These are phyloP conservation scores for Magnolia kwangsiensis DNA, from an alignment of 164 flowering plant species.

Conservation along the genomic window DNA sequence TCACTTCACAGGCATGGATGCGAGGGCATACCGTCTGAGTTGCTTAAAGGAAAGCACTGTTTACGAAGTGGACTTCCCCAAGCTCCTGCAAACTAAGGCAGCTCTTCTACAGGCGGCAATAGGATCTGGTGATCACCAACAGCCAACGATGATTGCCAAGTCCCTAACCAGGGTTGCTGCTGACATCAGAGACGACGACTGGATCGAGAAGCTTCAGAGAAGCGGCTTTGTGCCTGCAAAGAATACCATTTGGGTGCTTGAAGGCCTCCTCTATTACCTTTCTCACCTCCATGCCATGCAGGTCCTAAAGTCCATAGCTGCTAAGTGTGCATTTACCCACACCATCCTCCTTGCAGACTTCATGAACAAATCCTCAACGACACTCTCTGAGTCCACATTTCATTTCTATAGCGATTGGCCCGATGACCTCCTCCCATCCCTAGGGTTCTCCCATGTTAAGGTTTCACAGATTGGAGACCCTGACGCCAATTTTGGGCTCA, in stretches of 20 bases:
- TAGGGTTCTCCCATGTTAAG: conserved; percentile 71
- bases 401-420: conserved; percentile 94
- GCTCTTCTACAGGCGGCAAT: conserved; percentile 59
- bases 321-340: conserved; percentile 42
- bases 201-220: conserved; percentile 71
- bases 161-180: conserved; percentile 73
- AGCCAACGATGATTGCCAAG: conserved; percentile 54
- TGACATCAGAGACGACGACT: conserved; percentile 59
- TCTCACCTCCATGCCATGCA: conserved; percentile 60
- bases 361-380: conserved; percentile 79
- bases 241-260: conserved; percentile 83
- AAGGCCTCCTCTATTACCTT: conserved; percentile 80
- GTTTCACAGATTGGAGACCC: conserved; percentile 92
- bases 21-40: conserved; percentile 72
- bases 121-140: conserved; percentile 32
- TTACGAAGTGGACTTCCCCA: conserved; percentile 75
- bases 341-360: conserved; percentile 86
- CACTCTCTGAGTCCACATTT: conserved; percentile 48
- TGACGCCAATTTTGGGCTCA: conserved; percentile 81
- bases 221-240: conserved; percentile 65
- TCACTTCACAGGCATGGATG: conserved; percentile 69
- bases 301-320: conserved; percentile 65
- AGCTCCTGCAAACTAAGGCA: conserved; percentile 66
- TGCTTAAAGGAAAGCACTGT: conserved; percentile 67
- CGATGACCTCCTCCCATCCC: conserved; percentile 75